phyloP scores from a whole-genome alignment of 2,329 filamentous ascomycete species.

The Cordyceps cicadae region DNA sequence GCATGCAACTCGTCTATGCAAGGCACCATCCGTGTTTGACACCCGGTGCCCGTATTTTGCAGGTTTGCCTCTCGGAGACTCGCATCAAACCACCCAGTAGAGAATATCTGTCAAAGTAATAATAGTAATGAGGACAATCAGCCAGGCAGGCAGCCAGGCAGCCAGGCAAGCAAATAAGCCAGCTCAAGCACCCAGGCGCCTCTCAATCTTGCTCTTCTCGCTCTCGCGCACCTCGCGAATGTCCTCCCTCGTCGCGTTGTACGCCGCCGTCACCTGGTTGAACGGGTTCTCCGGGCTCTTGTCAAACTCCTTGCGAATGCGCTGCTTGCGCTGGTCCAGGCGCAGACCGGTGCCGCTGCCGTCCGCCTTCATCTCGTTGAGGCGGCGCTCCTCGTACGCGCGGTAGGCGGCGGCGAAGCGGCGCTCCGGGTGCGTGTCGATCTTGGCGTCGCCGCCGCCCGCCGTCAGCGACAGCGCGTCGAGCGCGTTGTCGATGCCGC shows the following conservation, averaged over 20 bases:
- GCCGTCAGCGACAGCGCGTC: slow-evolving; percentile 67
- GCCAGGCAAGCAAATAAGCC: no score
- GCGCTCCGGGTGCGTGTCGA: slow-evolving; percentile 84
- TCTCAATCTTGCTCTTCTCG: slow-evolving; percentile 69
- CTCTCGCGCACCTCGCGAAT: slow-evolving; percentile 53
- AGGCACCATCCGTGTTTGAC: not conserved
- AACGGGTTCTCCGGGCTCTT: slow-evolving; percentile 93
- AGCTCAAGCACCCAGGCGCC: slow-evolving; percentile 43
- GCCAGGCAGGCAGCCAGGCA: not conserved
- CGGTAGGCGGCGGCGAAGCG: slow-evolving; percentile 80
- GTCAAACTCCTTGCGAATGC: slow-evolving; percentile 86
- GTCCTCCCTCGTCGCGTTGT: slow-evolving; percentile 75
- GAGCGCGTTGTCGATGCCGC: slow-evolving; percentile 87
- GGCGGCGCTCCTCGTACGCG: slow-evolving; percentile 69
- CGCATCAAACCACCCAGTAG: not conserved
- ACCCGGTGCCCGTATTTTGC: not conserved
- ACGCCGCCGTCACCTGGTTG: slow-evolving; percentile 70
- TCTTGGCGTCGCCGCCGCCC: slow-evolving; percentile 50
- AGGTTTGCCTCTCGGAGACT: not conserved
- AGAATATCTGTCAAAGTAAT: not conserved
- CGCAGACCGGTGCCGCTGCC: slow-evolving; percentile 64
- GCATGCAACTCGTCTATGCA: not conserved
- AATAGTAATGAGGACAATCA: no score
- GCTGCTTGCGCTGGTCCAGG: slow-evolving; percentile 74
- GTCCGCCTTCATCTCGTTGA: slow-evolving; percentile 80